Conservation (phyloP, 768 basidiomycete species). For the Amanita phalloides region DNA sequence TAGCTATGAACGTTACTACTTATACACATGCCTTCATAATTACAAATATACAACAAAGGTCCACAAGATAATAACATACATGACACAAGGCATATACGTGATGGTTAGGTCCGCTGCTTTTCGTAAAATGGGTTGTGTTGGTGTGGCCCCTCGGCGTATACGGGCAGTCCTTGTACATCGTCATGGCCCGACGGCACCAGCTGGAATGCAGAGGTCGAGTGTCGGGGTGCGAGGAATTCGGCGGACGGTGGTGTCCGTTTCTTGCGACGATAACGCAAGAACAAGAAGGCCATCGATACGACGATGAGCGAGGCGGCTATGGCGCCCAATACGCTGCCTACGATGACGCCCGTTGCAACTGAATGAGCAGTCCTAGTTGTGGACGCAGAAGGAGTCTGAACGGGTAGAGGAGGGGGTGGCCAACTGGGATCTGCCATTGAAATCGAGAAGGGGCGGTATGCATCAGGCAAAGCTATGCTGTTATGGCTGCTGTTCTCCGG, state of each 20-base stretch:
- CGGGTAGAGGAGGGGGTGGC: too few relatives aligned
- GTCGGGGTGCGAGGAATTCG: conserved; percentile 31
- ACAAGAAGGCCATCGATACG: conserved; percentile 22
- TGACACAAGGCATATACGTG: neutral
- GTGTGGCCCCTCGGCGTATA: neutral
- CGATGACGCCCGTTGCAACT: conserved; percentile 32
- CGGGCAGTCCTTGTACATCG: neutral
- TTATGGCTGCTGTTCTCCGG: neutral
- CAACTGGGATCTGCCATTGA: neutral
- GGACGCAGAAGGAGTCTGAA: neutral
- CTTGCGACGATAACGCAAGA: conserved; percentile 30
- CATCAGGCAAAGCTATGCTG: neutral
- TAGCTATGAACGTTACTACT: conserved; percentile 17
- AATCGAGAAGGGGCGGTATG: neutral
- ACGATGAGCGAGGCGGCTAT: conserved; percentile 27
- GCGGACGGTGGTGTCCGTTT: conserved; percentile 43
- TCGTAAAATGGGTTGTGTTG: neutral
- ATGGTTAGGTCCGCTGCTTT: neutral
- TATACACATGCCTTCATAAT: neutral
- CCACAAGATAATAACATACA: neutral
- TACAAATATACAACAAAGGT: neutral
- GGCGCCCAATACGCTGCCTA: conserved; percentile 43
- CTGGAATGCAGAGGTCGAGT: neutral
- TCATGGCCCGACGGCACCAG: neutral
- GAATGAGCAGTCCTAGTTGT: conserved; percentile 6